Evolutionary conservation across 169 alveolate species (phyloP).

Genomic region (Amoebophrya sp.): DNA sequence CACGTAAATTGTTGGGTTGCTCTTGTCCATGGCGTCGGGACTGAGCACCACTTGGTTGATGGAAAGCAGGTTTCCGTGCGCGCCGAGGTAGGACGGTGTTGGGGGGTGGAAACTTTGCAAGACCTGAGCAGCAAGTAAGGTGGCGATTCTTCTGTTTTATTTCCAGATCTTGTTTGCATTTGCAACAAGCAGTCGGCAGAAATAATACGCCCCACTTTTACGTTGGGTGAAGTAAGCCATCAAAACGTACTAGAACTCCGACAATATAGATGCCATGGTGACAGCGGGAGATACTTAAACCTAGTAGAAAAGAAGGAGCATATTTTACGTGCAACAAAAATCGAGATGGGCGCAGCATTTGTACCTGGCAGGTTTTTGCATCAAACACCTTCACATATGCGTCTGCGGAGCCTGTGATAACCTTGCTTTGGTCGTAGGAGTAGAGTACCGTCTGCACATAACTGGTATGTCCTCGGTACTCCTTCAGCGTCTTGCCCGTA

Average conservation of each 20-base stretch:
- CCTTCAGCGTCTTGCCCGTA: neutral
- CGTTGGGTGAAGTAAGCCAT: no score
- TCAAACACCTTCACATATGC: neutral
- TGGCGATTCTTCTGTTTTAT: no score
- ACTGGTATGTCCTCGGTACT: neutral
- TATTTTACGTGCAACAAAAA: no score
- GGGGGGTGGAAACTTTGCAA: neutral
- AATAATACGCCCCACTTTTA: no score
- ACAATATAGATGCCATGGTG: no score
- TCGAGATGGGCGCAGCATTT: no score
- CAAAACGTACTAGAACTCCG: no score
- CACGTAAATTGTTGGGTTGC: neutral
- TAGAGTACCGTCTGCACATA: neutral
- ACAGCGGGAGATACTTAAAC: no score
- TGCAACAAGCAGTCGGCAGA: no score
- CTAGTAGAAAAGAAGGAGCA: no score
- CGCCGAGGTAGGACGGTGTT: neutral
- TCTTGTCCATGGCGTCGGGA: neutral
- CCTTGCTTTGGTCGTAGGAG: neutral
- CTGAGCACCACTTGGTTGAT: neutral
- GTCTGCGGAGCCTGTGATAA: neutral
- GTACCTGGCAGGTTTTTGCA: slow-evolving; percentile 4
- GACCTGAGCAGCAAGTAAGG: no score
- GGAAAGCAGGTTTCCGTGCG: neutral
- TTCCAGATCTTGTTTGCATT: no score